Base-by-base conservation (phyloP, 202 grass and related monocot species). In the Setaria viridis region DNA sequence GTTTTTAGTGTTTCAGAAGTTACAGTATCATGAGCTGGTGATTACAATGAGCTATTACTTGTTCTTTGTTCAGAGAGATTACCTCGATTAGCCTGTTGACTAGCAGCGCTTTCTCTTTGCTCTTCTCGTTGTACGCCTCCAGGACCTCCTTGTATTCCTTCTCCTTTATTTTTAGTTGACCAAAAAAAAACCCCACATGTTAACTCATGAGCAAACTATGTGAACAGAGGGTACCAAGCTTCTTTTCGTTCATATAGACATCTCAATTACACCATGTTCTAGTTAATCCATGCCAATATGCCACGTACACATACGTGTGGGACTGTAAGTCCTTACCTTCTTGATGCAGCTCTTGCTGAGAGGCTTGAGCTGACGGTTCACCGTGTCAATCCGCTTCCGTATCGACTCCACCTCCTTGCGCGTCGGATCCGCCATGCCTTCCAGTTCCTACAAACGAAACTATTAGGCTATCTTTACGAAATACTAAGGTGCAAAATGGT, bases 41-140 rank as follows among this genome's bases (percentile, higher is more conserved):
- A 14, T 50, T 11, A 39, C 54, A 76, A 54, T 60, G 51, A 47
- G 4, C 15, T 0, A 32, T 4, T 6, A n/a, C 4, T 2, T 11
- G 4, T 51, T 37, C 8, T 8, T n/a, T 5, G 2, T 65, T 2
- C 9, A 4, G 51, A 54, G 33, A 50, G 63, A 33, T 35, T 33
- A 96, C 97, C 97, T 99, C 97, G 77, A 94, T 91, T 60, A 99
- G 78, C 80, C 90, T 94, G 80, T 90, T 95, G 55, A 99, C 87
- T 47, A 99, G 85, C 55, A 90, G 85, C 29, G 91, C 85, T 51
- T 99, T 99, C 88, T 99, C 97, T 78, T 92, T 91, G 81, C 86
- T 99, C 87, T 93, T 99, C 14, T 92, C 97, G 83, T 94, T 94
- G 82, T 94, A 99, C 43, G 86, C 76, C 74, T 99, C 97, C 48